These are phyloP conservation scores for Bryoerythrophyllum caledonicum DNA, from an alignment of 225 moss, liverwort and hornwort species.

Conservation along the genomic window DNA sequence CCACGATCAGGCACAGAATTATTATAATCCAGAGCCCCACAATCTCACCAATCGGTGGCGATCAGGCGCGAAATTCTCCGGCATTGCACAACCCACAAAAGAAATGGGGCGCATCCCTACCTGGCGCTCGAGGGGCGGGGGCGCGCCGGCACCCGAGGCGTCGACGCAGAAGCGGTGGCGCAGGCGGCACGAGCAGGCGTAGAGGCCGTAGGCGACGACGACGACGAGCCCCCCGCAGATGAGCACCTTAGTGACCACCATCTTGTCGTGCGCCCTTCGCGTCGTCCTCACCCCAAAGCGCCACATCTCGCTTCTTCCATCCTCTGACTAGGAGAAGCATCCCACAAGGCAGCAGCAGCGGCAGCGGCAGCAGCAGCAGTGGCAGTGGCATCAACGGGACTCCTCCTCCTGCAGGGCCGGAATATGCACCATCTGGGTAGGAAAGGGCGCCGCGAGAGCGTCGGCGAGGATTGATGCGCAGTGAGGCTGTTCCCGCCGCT, in stretches of 20 bases:
- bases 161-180: constrained; percentile 7
- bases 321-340: constrained; percentile 17
- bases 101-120: neutral
- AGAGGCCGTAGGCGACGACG: constrained; percentile 36
- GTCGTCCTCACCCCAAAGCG: constrained; percentile 24
- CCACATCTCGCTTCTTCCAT: constrained; percentile 32
- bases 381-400: neutral
- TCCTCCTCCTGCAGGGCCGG: neutral
- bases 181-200: constrained; percentile 24
- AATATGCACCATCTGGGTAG: constrained; percentile 14
- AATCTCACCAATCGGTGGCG: neutral
- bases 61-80: neutral
- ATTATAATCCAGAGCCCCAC: neutral
- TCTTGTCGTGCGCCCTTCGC: constrained; percentile 16
- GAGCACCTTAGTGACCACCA: constrained; percentile 43
- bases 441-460: constrained; percentile 22
- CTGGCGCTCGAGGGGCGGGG: neutral
- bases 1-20: neutral
- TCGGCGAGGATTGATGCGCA: constrained; percentile 24
- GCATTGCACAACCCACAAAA: too few species aligned
- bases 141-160: too few species aligned
- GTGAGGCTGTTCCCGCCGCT: neutral
- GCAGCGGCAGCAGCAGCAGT: neutral
- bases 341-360: neutral
- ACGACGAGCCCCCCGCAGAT: constrained; percentile 36